Evolutionary conservation across 2,329 filamentous ascomycete species (phyloP), one percentile per base, ranked within the genome.

Genomic region (Talaromyces atroroseus): DNA sequence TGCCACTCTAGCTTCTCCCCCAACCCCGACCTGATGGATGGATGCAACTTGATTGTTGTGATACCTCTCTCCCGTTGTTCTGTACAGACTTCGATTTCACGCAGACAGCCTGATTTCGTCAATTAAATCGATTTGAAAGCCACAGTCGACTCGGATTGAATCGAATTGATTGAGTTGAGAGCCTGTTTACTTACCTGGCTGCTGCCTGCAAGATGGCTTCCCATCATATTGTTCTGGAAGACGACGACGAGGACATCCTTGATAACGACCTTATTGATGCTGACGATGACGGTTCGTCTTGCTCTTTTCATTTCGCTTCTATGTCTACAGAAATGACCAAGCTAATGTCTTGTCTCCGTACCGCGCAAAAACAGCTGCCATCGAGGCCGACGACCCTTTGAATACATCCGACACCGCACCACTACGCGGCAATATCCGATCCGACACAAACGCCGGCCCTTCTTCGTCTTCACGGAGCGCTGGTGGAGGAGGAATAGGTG

Each of bases 341-440:
- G 8, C 32, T 36, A 36, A 36, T 6, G 8, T 36, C n/a, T n/a
- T n/a, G 2, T 36, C 10, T 36, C 24, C 7, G 24, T 26, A 3
- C 7, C 34, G 11, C 18, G 53, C 23, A n/a, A n/a, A n/a, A n/a
- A 38, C 60, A 52, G 32, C 88, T 67, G 90, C 91, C 65, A 85
- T 96, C 67, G 91, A 96, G 71, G 90, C 96, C 67, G 92, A 96
- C 68, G 91, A 96, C 74, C 91, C 92, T 42, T 80, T 94, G 62
- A 78, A 80, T 62, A 77, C 80, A 58, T 85, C 88, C 61, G 87
- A 91, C 68, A 86, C 87, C 64, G 84, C 90, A 51, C 90, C 90
- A 55, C 80, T 96, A 62, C 88, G 88, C 48, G 91, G 92, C 72
- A 92, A 89, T 76, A 95, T 95, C 68, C 83, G 87, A 59, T 79